A percentile compares a stretch with the other conserved stretches of the same genome.
Evolutionary conservation across 352 stramenopile genomes (phyloP).

Genomic region (Pythium rishiriense): DNA sequence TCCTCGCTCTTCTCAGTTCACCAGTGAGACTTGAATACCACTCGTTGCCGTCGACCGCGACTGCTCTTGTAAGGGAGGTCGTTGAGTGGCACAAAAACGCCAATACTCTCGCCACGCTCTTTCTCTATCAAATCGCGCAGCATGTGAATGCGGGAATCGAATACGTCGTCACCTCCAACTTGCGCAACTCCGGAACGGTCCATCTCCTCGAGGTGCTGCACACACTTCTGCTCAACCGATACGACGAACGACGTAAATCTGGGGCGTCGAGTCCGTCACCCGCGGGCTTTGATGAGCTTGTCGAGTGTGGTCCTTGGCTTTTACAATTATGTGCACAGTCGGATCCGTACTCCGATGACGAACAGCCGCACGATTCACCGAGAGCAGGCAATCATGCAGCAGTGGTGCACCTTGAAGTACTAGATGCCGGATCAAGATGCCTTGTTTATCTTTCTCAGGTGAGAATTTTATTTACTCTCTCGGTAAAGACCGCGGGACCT

Average conservation of each 20-base stretch:
- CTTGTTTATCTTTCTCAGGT: slow-evolving; percentile 69
- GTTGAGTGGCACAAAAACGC: slow-evolving; percentile 15
- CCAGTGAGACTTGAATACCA: slow-evolving; percentile 24
- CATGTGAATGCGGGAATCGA: slow-evolving; percentile 16
- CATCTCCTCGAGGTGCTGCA: slow-evolving; percentile 25
- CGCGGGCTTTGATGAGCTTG: slow-evolving; percentile 16
- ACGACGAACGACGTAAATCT: slow-evolving; percentile 23
- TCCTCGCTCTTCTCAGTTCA: slow-evolving; percentile 37
- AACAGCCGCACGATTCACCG: slow-evolving; percentile 2
- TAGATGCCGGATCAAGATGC: slow-evolving; percentile 52
- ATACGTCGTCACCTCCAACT: slow-evolving; percentile 19
- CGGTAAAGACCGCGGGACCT: not conserved
- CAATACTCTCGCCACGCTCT: slow-evolving; percentile 6
- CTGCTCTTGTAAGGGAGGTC: slow-evolving; percentile 13
- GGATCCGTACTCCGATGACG: not conserved
- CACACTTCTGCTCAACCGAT: slow-evolving; percentile 17
- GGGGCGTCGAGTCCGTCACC: not conserved
- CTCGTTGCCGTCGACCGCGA: slow-evolving; percentile 13
- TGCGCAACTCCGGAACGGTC: not conserved
- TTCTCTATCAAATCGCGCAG: not conserved
- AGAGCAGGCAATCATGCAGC: not conserved
- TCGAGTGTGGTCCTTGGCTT: slow-evolving; percentile 9
- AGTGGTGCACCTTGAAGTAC: slow-evolving; percentile 20
- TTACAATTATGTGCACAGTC: slow-evolving; percentile 15
- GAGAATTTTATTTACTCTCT: not conserved